Evolutionary conservation across 768 basidiomycete genomes (phyloP), one percentile per base, ranked within the genome.

Genomic region (Agrocybe chaxingu): DNA sequence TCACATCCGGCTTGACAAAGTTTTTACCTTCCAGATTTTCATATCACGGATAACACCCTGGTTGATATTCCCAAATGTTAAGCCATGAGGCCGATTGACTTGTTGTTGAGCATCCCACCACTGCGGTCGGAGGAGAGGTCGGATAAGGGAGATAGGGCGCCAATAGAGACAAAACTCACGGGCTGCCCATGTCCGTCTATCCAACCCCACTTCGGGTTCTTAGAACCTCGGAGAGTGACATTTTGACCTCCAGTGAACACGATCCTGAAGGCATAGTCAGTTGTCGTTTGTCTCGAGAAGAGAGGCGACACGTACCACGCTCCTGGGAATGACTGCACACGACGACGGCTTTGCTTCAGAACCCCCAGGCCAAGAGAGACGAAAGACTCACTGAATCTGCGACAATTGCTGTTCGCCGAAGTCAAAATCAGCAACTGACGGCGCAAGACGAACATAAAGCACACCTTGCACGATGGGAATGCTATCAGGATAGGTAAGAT

Each of bases 151-250:
- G 24, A 4, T 9, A 16, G 34, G 8, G 29, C 12, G 9, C 31
- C 42, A 42, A 31, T 45, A 10, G 18, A 0, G 1, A 38, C 36
- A 19, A 4, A 7, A 62, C 67, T 44, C 49, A 76, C 78, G 31
- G 70, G 70, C 65, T 83, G 80, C 1, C 83, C 83, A 45, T 84
- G 76, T 1, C 70, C 78, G 55, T 84, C 76, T 0, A 85, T 73
- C 82, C 82, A 85, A n/a, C 83, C 82, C 79, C 79, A 80, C 3
- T 78, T 51, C 0, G 79, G 76, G 52, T 85, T 77, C 8, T 60
- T 65, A 16, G 77, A 75, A 0, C 84, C 81, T 24, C 78, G 68
- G 6, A 86, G 61, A 8, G 81, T 84, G 39, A 85, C 78, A 48
- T 84, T 84, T 36, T 60, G 74, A 3, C 84, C 81, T 9, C 77